These are phyloP conservation scores for Malania oleifera DNA, from an alignment of 164 flowering plant genomes.

Conservation along the genomic window DNA sequence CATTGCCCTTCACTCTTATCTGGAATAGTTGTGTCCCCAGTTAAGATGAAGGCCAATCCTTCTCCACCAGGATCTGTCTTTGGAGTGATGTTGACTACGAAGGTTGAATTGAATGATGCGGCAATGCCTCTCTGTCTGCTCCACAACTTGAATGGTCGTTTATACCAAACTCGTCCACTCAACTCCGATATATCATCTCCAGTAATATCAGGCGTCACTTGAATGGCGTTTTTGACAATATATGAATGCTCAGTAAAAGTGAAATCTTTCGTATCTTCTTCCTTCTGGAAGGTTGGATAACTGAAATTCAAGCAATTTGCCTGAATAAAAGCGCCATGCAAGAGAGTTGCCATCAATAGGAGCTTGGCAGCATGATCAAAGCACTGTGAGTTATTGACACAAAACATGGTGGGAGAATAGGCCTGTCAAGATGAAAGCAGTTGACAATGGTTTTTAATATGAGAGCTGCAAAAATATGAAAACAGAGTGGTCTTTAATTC, in stretches of 20 bases:
- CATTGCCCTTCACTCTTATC: constrained; percentile 42
- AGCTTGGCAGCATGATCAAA: not conserved
- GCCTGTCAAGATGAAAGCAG: no score
- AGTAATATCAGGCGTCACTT: constrained; percentile 14
- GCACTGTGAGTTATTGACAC: no score
- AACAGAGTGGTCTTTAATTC: no score
- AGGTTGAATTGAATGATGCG: constrained; percentile 36
- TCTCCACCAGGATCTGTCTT: constrained; percentile 35
- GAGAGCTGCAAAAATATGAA: no score
- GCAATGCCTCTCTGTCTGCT: constrained; percentile 3
- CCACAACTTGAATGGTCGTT: constrained; percentile 14
- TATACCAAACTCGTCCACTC: constrained; percentile 9
- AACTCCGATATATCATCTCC: constrained; percentile 2
- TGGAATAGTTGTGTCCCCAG: constrained; percentile 24
- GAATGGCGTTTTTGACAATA: constrained; percentile 6
- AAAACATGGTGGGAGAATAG: no score
- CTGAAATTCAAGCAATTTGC: not conserved
- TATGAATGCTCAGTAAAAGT: not conserved
- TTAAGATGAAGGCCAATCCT: constrained; percentile 52
- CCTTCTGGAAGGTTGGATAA: not conserved
- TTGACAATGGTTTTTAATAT: no score
- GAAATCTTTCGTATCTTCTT: not conserved
- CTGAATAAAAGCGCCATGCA: not conserved
- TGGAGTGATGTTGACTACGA: constrained; percentile 24
- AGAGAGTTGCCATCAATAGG: not conserved